Evolutionary conservation across 2,329 filamentous ascomycete genomes (phyloP).

Genomic region (Arthrobotrys iridis): DNA sequence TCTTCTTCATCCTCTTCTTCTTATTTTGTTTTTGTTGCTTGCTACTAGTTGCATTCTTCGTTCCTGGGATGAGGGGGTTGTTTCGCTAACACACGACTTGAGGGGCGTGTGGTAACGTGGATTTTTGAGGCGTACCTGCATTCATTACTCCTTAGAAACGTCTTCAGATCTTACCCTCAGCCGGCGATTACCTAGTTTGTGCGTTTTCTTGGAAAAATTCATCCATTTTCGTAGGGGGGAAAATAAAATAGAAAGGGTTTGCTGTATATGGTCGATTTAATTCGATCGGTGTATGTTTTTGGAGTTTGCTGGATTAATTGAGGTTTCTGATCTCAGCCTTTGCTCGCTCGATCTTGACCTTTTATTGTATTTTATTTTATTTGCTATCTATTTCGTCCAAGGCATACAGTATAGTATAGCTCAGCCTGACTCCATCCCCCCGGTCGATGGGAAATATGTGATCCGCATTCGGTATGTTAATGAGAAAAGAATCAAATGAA

Average conservation of each 20-base stretch:
- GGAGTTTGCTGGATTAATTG: no score
- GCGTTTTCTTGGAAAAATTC: no score
- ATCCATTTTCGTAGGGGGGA: no score
- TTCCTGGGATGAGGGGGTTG: not conserved
- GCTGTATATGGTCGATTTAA: no score
- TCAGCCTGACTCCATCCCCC: not conserved
- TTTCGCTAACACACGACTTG: not conserved
- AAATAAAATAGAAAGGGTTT: no score
- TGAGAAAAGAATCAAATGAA: not conserved
- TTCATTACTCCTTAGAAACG: not conserved
- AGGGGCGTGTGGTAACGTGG: not conserved
- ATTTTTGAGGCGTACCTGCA: not conserved
- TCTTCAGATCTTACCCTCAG: not conserved
- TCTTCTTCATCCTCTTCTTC: no score
- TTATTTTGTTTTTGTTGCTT: not conserved
- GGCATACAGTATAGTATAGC: no score
- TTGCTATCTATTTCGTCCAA: not conserved
- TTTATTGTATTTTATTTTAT: not conserved
- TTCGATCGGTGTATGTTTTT: no score
- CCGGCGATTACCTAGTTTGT: no score
- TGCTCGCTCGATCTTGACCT: no score
- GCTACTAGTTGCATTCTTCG: not conserved
- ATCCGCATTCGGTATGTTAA: constrained; percentile 10
- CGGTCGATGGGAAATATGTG: constrained; percentile 8
- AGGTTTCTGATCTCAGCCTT: no score